These are phyloP conservation scores for Millerozyma miso DNA, from an alignment of 805 yeast genomes.

Conservation along the genomic window DNA sequence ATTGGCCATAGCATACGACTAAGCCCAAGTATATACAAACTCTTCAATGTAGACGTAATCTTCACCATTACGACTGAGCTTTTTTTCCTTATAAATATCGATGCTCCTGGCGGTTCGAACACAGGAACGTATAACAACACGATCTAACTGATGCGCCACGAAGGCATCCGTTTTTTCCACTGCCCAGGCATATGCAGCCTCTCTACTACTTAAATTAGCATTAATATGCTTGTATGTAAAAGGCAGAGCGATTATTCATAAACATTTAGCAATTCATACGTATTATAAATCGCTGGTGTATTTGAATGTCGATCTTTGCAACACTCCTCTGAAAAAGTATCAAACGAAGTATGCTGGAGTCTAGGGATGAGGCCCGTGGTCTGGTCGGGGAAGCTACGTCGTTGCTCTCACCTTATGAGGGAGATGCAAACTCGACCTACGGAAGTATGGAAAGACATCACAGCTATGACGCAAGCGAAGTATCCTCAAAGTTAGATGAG, in stretches of 20 bases:
- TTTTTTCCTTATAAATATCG: too few species aligned
- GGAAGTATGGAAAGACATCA: not conserved
- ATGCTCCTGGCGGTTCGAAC: too few species aligned
- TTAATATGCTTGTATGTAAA: too few species aligned
- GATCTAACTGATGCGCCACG: too few species aligned
- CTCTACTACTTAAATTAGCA: too few species aligned
- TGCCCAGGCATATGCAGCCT: not conserved
- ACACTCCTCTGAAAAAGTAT: not conserved
- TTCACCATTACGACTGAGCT: too few species aligned
- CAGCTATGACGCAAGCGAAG: slow-evolving; percentile 3
- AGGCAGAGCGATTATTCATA: too few species aligned
- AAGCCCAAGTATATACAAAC: too few species aligned
- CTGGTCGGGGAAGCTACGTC: not conserved
- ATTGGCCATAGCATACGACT: too few species aligned
- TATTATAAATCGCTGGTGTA: not conserved
- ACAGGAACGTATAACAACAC: too few species aligned
- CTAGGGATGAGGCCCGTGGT: not conserved
- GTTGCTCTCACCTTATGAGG: not conserved
- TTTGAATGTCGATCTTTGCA: not conserved
- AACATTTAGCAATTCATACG: too few species aligned
- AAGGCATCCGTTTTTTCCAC: not conserved
- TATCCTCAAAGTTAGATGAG: slow-evolving; percentile 2
- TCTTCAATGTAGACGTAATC: too few species aligned
- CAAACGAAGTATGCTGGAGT: not conserved
- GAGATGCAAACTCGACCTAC: not conserved